A percentile compares a stretch with the other conserved stretches of the same genome.
Evolutionary conservation across 2,329 filamentous ascomycete species (phyloP).

Genomic region (Phialocephala sp.): DNA sequence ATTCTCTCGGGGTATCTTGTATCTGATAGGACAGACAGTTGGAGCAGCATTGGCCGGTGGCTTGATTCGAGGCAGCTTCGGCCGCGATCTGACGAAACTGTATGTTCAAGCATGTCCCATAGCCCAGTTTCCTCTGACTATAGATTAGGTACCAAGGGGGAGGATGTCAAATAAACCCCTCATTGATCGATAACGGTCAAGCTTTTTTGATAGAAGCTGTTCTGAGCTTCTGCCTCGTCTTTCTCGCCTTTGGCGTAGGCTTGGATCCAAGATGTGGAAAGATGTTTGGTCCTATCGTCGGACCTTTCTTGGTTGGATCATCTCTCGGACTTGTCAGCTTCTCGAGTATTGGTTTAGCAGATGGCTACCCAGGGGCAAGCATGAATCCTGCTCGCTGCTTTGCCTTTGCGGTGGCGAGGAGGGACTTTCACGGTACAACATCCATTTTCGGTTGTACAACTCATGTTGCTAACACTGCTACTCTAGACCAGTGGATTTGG

Average conservation of each 20-base stretch:
- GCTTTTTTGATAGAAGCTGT: constrained; percentile 57
- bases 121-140: neutral
- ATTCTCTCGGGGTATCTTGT: constrained; percentile 55
- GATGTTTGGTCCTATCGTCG: constrained; percentile 55
- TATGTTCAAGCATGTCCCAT: constrained; percentile 37
- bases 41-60: constrained; percentile 51
- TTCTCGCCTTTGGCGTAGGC: constrained; percentile 59
- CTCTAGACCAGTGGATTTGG: constrained; percentile 47
- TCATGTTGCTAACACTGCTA: constrained; percentile 1
- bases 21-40: constrained; percentile 53
- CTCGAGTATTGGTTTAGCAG: constrained; percentile 44
- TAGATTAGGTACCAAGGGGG: constrained; percentile 40
- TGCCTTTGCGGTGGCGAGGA: constrained; percentile 49
- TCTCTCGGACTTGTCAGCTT: constrained; percentile 47
- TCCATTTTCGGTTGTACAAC: neutral
- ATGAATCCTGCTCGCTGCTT: constrained; percentile 51
- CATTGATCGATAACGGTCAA: constrained; percentile 45
- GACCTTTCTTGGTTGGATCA: constrained; percentile 55
- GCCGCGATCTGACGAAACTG: constrained; percentile 40
- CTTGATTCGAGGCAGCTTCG: constrained; percentile 46
- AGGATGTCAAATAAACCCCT: constrained; percentile 41
- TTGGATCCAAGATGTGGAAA: constrained; percentile 57
- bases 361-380: constrained; percentile 47
- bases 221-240: constrained; percentile 51
- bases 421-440: constrained; percentile 28